Base-by-base conservation (phyloP, 345 rosid genomes). In the Euphorbia tirucalli region DNA sequence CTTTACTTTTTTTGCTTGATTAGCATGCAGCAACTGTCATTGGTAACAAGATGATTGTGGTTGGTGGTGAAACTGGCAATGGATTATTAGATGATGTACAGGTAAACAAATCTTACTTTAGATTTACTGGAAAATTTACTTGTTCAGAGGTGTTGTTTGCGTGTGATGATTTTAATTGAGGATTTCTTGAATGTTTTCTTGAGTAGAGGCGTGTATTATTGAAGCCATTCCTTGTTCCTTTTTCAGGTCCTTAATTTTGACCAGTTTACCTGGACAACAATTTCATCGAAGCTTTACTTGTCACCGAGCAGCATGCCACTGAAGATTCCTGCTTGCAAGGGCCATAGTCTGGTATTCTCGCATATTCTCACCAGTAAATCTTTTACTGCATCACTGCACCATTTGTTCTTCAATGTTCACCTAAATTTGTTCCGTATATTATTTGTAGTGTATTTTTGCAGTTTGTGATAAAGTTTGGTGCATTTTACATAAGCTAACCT, bases 301-400 rank as follows among this genome's bases (percentile, higher is more conserved):
- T 92, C 99, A 28, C 98, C 97, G 37, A 92, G 90, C 85, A 92
- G 88, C 83, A 83, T 95, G 68, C 97, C 99, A 21, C 75, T 95
- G 43, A 95, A 90, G 85, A 95, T 95, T 69, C 99, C 97, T 80
- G 84, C 98, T 41, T 92, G 99, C 96, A 93, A 78, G 80, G 99
- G 99, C 81, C 99, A 92, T 69, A 73, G 91, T 83, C 82, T 95
- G 97, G 99, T 95, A 89, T 24, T 50, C 32, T 58, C 79, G 24
- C 28, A 28, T 68, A 52, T 43, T 49, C 15, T 62, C 15, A 7
- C 28, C 31, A 56, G 35, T 43, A 14, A 19, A 32, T 46, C 39
- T 65, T 56, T 37, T 31, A 57, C 66, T 14, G 10, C 72, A 14
- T 41, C 35, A 13, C 21, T 15, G 3, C 59, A 55, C 64, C 39